These are phyloP conservation scores for Rubus parviflorus DNA, from an alignment of 306 rosid species.

Conservation along the genomic window DNA sequence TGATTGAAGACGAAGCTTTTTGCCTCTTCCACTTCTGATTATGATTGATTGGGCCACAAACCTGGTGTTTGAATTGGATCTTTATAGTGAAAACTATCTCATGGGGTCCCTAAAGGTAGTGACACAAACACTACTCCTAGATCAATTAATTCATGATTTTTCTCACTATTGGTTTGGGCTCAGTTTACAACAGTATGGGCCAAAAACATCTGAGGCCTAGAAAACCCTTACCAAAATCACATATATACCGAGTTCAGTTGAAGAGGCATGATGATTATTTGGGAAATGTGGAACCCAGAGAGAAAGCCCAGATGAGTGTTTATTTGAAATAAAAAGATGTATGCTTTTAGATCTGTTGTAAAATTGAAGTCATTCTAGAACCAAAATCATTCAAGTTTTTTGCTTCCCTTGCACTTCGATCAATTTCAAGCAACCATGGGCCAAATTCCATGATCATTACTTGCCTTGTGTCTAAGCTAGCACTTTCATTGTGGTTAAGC, in stretches of 20 bases:
- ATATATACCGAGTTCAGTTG: background rate
- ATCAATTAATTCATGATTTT: background rate
- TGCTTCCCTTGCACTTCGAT: background rate
- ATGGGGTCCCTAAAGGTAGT: slow-evolving; percentile 8
- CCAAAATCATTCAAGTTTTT: background rate
- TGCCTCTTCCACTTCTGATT: slow-evolving; percentile 11
- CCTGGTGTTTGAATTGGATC: background rate
- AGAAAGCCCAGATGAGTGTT: background rate
- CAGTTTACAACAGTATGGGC: background rate
- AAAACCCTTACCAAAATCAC: background rate
- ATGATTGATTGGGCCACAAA: slow-evolving; percentile 3
- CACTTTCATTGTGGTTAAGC: background rate
- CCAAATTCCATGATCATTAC: background rate
- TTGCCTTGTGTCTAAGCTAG: background rate
- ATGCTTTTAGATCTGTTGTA: background rate
- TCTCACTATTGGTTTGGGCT: background rate
- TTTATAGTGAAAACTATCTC: background rate
- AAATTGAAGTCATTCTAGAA: background rate
- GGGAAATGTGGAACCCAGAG: background rate
- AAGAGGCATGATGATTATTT: background rate
- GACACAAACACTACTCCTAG: background rate
- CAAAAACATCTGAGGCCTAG: background rate
- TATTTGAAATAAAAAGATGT: background rate
- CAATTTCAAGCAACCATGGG: background rate
- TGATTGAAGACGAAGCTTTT: slow-evolving; percentile 3